A percentile compares a stretch with the other conserved stretches of the same genome.
Evolutionary conservation across 257 asterid genomes (phyloP).

Genomic region (Eustoma russellianum): DNA sequence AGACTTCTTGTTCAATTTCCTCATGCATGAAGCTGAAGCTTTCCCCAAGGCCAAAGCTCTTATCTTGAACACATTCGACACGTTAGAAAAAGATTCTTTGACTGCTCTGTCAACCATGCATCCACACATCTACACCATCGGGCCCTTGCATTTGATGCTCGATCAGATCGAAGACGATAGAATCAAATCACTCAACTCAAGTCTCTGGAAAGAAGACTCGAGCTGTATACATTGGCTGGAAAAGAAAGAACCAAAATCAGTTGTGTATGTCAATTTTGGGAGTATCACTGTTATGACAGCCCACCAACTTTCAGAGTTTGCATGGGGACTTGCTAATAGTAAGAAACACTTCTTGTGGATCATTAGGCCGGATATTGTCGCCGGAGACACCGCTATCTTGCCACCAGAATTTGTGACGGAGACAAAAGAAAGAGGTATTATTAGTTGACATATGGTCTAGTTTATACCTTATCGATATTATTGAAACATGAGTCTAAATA

Average conservation of each 20-base stretch:
- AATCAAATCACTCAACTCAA: slow-evolving; percentile 17
- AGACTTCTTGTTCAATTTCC: slow-evolving; percentile 34
- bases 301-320: slow-evolving; percentile 35
- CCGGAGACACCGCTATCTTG: slow-evolving; percentile 32
- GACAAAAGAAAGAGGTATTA: slow-evolving; percentile 23
- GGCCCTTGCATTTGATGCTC: slow-evolving; percentile 33
- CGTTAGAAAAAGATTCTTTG: slow-evolving; percentile 27
- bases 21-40: slow-evolving; percentile 13
- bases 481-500: too few species aligned
- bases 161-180: slow-evolving; percentile 16
- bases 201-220: slow-evolving; percentile 41
- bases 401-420: slow-evolving; percentile 32
- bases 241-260: slow-evolving; percentile 22
- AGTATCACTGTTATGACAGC: slow-evolving; percentile 39
- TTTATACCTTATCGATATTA: too few species aligned
- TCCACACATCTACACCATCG: slow-evolving; percentile 23
- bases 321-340: slow-evolving; percentile 48
- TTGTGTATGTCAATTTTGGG: slow-evolving; percentile 50
- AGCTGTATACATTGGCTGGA: slow-evolving; percentile 38
- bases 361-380: slow-evolving; percentile 40
- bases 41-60: slow-evolving; percentile 25
- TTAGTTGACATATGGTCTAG: too few species aligned
- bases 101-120: slow-evolving; percentile 22
- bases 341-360: slow-evolving; percentile 42
- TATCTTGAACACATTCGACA: slow-evolving; percentile 43